These are phyloP conservation scores for Leccinum solheimii DNA, from an alignment of 1,284 basidiomycete genomes.

Conservation along the genomic window DNA sequence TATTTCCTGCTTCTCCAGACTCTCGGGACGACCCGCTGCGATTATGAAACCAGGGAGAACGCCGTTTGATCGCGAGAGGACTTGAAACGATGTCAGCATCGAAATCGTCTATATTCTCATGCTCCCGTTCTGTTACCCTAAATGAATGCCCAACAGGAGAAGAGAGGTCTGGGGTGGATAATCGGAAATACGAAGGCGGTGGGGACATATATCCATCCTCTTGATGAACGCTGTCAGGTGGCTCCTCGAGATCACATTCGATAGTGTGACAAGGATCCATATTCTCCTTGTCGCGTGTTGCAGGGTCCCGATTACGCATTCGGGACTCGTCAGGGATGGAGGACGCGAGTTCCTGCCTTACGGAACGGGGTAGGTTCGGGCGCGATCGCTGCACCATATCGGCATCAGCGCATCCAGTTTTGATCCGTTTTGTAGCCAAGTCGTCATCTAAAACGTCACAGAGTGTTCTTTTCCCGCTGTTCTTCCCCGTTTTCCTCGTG, in stretches of 20 bases:
- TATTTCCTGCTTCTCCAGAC: slow-evolving; percentile 14
- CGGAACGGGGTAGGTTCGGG: slow-evolving; percentile 19
- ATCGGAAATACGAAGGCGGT: slow-evolving; percentile 49
- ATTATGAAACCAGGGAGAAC: slow-evolving; percentile 19
- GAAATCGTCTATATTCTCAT: slow-evolving; percentile 42
- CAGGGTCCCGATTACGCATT: slow-evolving; percentile 42
- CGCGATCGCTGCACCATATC: slow-evolving; percentile 37
- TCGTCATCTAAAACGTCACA: slow-evolving; percentile 69
- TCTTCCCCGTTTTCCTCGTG: slow-evolving; percentile 46
- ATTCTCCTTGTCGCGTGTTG: slow-evolving; percentile 40
- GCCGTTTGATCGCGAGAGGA: slow-evolving; percentile 43
- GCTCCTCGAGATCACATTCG: slow-evolving; percentile 30
- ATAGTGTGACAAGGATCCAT: slow-evolving; percentile 38
- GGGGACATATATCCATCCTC: slow-evolving; percentile 80
- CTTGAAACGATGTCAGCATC: slow-evolving; percentile 63
- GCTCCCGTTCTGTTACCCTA: slow-evolving; percentile 11
- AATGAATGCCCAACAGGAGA: slow-evolving; percentile 48
- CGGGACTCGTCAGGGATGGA: slow-evolving; percentile 19
- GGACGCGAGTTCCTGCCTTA: slow-evolving; percentile 15
- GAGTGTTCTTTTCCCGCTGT: slow-evolving; percentile 73
- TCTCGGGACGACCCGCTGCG: slow-evolving; percentile 7
- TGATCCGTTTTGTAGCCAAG: slow-evolving; percentile 50
- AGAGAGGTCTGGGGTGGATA: slow-evolving; percentile 59
- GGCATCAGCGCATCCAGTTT: slow-evolving; percentile 29
- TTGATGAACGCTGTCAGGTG: slow-evolving; percentile 46